Conservation (phyloP, 352 stramenopile species). For the Aphanomyces stellatus region DNA sequence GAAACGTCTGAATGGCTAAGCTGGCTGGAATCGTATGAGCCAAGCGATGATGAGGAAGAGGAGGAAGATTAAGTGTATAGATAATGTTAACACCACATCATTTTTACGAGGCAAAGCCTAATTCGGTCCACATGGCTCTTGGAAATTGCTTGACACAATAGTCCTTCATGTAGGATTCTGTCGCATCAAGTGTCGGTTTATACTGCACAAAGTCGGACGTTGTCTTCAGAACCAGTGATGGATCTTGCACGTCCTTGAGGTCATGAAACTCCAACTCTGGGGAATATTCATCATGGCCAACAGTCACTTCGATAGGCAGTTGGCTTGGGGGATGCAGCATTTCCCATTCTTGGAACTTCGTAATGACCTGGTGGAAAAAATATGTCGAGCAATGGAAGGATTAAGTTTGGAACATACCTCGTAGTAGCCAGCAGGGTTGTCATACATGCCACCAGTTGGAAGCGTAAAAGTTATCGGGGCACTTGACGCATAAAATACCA, state of each 20-base stretch:
- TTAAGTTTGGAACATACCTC: slow-evolving; percentile 26
- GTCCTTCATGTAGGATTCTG: neutral
- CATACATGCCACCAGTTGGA: slow-evolving; percentile 40
- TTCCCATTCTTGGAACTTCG: slow-evolving; percentile 57
- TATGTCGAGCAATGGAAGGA: neutral
- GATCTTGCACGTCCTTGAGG: neutral
- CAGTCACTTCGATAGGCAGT: neutral
- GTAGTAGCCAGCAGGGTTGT: slow-evolving; percentile 43
- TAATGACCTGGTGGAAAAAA: slow-evolving; percentile 37
- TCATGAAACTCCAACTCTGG: neutral
- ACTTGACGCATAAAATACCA: slow-evolving; percentile 71
- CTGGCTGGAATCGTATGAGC: slow-evolving; percentile 72
- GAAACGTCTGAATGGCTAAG: slow-evolving; percentile 72
- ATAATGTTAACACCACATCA: neutral
- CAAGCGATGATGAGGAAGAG: slow-evolving; percentile 53
- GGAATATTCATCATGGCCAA: neutral
- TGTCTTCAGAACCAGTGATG: neutral
- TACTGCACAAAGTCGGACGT: neutral
- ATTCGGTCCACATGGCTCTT: neutral
- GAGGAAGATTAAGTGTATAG: slow-evolving; percentile 44
- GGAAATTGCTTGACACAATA: neutral
- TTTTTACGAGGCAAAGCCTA: neutral
- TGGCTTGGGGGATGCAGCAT: slow-evolving; percentile 3
- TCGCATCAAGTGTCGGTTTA: neutral
- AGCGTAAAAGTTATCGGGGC: slow-evolving; percentile 54